These are phyloP conservation scores for Amaranthus tricolor DNA, from an alignment of 179 eudicot genomes.

Conservation along the genomic window DNA sequence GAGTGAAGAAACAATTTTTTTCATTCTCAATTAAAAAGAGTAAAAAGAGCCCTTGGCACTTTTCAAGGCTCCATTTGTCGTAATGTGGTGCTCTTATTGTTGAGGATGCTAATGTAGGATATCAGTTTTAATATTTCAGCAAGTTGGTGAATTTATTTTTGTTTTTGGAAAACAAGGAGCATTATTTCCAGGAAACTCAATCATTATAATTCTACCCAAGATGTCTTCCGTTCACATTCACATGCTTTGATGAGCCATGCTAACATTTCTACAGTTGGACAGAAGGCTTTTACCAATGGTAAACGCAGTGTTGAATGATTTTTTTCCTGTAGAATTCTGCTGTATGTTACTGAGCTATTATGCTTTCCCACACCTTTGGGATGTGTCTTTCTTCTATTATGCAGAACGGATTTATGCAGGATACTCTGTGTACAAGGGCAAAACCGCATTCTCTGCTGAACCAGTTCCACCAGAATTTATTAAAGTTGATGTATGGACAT, in stretches of 20 bases:
- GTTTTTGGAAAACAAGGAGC: conserved; percentile 14
- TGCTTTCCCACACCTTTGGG: not conserved
- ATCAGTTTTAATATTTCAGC: not conserved
- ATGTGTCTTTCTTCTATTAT: conserved; percentile 19
- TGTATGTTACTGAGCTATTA: not conserved
- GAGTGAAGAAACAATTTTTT: not conserved
- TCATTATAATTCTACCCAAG: not conserved
- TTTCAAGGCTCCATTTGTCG: not conserved
- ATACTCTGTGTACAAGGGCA: conserved; percentile 77
- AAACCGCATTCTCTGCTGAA: conserved; percentile 69
- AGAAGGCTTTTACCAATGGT: conserved; percentile 20
- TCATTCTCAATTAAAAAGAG: not conserved
- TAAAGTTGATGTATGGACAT: conserved; percentile 53
- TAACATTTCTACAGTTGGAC: conserved; percentile 34
- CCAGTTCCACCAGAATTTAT: conserved; percentile 67
- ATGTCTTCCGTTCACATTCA: conserved; percentile 18
- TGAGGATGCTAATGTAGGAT: not conserved
- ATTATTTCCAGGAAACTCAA: conserved; percentile 9
- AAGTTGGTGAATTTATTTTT: not conserved
- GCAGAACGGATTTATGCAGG: conserved; percentile 49
- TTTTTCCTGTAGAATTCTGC: not conserved
- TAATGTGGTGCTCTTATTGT: not conserved
- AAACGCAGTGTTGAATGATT: not conserved
- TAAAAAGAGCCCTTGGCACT: not conserved
- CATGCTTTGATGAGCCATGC: conserved; percentile 22